Evolutionary conservation across 495 filamentous ascomycete species (phyloP), one percentile per base, ranked within the genome.

Genomic region (Daldinia vernicosa): DNA sequence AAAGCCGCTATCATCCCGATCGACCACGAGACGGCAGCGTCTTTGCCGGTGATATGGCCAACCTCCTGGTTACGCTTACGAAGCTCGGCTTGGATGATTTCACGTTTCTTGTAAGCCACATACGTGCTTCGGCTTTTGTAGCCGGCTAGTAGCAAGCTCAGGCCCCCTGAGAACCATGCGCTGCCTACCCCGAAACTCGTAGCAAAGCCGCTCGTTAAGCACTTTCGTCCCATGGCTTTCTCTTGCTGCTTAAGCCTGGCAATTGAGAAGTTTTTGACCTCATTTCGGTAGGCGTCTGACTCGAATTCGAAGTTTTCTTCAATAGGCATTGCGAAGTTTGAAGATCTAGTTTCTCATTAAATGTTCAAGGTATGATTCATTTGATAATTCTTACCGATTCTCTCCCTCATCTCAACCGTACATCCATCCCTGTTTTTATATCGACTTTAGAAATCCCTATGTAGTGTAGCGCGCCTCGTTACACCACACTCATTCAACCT

Each of bases 101-200:
- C 40, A 5, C 35, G 50, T 26, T 72, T 72, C 47, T 72, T 63
- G 33, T 39, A n/a, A 12, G 60, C 40, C 3, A 72, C 54, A 1
- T 47, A 72, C 1, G 50, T 33, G 19, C 69, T 72, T 39, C 69
- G 58, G 27, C 14, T 6, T 35, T 68, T 67, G 37, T 72, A 68
- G 7, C 7, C 58, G 28, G 63, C 26, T 3, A 72, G n/a, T 0
- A 53, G 14, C 11, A 54, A 19, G 12, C 47, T 55, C 0, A 64
- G 35, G 0, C 65, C 65, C 2, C 70, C 60, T 15, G 65, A 61
- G 19, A 63, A 47, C 17, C 17, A 11, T 22, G 43, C 43, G 43
- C 43, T 47, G 17, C 43, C 17, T 22, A 47, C 5, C 9, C 65
- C 60, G 4, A 37, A 45, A 11, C 69, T 58, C 1, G 52, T 32